These are phyloP conservation scores for Torulaspora microellipsoides DNA, from an alignment of 805 yeast species.

Conservation along the genomic window DNA sequence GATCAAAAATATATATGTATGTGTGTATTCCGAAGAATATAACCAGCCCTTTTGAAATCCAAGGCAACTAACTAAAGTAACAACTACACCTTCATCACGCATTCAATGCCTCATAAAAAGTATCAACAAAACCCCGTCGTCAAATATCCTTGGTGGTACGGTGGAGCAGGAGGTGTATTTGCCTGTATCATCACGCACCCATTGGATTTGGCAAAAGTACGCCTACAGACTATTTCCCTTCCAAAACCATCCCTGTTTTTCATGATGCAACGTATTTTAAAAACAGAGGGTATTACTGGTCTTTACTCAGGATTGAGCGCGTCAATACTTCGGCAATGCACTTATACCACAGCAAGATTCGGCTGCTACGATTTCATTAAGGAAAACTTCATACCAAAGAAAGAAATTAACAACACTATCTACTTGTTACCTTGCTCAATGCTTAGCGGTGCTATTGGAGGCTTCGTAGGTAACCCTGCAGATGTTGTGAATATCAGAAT, in stretches of 20 bases:
- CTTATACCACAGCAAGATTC: constrained; percentile 81
- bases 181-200: constrained; percentile 76
- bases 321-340: constrained; percentile 76
- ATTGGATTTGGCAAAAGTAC: constrained; percentile 78
- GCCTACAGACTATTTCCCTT: no score
- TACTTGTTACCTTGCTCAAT: constrained; percentile 71
- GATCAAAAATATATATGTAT: no score
- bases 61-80: no score
- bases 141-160: constrained; percentile 54
- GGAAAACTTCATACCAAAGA: constrained; percentile 44
- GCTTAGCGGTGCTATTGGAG: constrained; percentile 83
- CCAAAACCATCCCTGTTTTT: constrained; percentile 55
- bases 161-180: constrained; percentile 64
- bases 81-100: no score
- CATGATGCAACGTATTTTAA: constrained; percentile 39
- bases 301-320: constrained; percentile 43
- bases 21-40: no score
- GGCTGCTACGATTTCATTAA: constrained; percentile 81
- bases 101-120: not conserved
- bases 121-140: constrained; percentile 4
- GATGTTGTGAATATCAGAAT: constrained; percentile 84
- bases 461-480: constrained; percentile 81
- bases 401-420: constrained; percentile 49
- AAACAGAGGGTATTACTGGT: not conserved
- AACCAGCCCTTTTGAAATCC: no score